Percentiles rank a stretch among this genome's conserved stretches.
Evolutionary conservation across 176 grass and related monocot species (phyloP).

Genomic region (Cenchrus purpureus): DNA sequence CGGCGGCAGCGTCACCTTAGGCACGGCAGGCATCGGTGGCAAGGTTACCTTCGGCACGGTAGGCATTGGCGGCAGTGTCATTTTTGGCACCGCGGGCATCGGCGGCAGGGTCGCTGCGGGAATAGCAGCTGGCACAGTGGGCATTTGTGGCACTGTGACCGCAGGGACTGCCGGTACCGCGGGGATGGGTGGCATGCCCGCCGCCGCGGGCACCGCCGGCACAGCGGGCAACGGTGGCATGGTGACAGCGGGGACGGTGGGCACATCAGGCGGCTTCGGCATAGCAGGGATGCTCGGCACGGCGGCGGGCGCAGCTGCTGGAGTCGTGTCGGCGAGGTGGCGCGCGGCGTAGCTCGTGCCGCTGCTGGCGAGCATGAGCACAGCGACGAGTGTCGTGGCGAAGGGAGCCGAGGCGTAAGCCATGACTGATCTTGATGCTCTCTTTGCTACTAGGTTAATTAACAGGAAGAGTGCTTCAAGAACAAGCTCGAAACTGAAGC

Average conservation of each 20-base stretch:
- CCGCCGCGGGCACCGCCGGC: not conserved
- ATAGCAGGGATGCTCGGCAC: not conserved
- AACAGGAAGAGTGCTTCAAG: not conserved
- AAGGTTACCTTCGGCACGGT: not conserved
- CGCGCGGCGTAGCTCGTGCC: not conserved
- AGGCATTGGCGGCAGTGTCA: not conserved
- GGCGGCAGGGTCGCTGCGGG: conserved; percentile 12
- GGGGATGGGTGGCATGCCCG: not conserved
- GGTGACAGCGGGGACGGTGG: not conserved
- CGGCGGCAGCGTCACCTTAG: not conserved
- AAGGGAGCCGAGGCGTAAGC: not conserved
- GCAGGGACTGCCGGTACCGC: not conserved
- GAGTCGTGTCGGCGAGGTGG: conserved; percentile 32
- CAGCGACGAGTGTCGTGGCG: conserved; percentile 14
- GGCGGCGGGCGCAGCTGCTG: conserved; percentile 7
- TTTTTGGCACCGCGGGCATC: not conserved
- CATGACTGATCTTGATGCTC: conserved; percentile 7
- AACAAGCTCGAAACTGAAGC: not conserved
- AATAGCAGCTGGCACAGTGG: not conserved
- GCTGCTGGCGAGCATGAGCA: conserved; percentile 13
- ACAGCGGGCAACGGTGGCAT: conserved; percentile 21
- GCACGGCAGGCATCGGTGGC: not conserved
- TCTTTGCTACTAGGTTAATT: not conserved
- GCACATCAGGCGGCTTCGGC: conserved; percentile 11
- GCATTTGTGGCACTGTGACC: not conserved